Evolutionary conservation across 257 asterid genomes (phyloP).

Genomic region (Solanum virginianum): DNA sequence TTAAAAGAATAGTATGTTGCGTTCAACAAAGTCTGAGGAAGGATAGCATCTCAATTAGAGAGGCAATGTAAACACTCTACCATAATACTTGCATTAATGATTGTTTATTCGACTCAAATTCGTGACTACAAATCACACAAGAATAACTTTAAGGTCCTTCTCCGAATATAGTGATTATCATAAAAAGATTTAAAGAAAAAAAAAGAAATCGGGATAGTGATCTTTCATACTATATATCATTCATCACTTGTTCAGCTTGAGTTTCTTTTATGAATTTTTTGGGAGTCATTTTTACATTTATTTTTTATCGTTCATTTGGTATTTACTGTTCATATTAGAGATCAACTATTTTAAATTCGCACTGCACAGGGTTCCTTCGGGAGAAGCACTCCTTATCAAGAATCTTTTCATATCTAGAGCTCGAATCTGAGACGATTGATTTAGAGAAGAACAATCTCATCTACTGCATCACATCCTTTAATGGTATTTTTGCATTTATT

Average conservation of each 20-base stretch:
- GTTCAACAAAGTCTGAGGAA: neutral
- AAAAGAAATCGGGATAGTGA: neutral
- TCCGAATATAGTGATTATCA: neutral
- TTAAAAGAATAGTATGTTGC: neutral
- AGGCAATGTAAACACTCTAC: neutral
- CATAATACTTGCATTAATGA: neutral
- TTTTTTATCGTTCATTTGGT: no score
- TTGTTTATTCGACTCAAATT: neutral
- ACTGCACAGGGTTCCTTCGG: no score
- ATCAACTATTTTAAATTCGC: no score
- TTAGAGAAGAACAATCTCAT: no score
- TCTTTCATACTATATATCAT: neutral
- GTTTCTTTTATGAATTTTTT: neutral
- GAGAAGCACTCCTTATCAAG: no score
- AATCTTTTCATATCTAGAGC: no score
- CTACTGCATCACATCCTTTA: no score
- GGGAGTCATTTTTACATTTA: neutral
- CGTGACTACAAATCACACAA: neutral
- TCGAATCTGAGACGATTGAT: no score
- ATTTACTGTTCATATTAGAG: no score
- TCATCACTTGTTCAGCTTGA: neutral
- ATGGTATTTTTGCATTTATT: neutral
- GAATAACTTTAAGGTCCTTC: neutral
- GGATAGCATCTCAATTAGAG: neutral
- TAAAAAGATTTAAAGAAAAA: no score